A percentile compares a stretch with the other conserved stretches of the same genome.
These are phyloP conservation scores for Thraustotheca clavata DNA, from an alignment of 352 stramenopile genomes.

Conservation along the genomic window DNA sequence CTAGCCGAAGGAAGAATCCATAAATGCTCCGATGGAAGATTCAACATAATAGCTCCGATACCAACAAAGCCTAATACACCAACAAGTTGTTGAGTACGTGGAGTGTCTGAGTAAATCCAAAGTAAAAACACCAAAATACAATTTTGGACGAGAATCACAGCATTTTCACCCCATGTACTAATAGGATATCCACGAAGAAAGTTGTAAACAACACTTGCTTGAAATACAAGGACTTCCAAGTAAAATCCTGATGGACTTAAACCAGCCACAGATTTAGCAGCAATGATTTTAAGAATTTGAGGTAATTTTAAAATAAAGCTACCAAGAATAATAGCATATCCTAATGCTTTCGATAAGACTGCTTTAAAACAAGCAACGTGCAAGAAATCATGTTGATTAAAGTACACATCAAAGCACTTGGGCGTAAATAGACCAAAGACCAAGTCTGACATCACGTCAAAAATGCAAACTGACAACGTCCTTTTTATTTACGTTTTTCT, in stretches of 20 bases:
- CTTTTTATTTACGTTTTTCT: too few species aligned
- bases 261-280: conserved; percentile 68
- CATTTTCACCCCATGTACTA: conserved; percentile 79
- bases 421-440: conserved; percentile 65
- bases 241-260: conserved; percentile 83
- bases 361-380: conserved; percentile 80
- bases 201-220: conserved; percentile 80
- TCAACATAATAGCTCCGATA: conserved; percentile 43
- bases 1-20: conserved; percentile 61
- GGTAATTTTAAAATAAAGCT: conserved; percentile 82
- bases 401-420: conserved; percentile 73
- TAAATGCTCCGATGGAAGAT: conserved; percentile 61
- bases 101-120: conserved; percentile 54
- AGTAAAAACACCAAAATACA: conserved; percentile 71
- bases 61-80: conserved; percentile 42
- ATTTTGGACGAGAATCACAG: conserved; percentile 82
- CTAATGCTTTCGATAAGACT: conserved; percentile 71
- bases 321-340: conserved; percentile 82
- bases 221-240: conserved; percentile 78
- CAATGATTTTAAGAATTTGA: conserved; percentile 85
- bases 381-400: conserved; percentile 68
- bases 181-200: conserved; percentile 72
- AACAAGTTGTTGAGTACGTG: conserved; percentile 34
- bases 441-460: conserved; percentile 29
- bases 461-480: too few species aligned